Base-by-base conservation (phyloP, 1,284 basidiomycete genomes). In the Peniophora sp. region DNA sequence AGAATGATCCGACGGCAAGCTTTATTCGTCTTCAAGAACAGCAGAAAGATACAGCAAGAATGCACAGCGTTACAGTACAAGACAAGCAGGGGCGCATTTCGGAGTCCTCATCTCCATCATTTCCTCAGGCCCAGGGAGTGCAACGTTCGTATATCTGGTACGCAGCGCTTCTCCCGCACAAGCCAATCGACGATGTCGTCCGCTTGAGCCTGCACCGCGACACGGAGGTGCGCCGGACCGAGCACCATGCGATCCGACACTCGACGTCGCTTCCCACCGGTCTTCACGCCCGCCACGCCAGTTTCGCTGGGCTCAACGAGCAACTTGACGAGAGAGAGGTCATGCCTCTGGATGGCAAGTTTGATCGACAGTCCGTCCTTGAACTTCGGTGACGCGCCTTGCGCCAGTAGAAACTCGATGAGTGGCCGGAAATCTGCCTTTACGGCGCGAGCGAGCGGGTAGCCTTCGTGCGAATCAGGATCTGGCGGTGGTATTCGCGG, bases 371-470 rank as follows among this genome's bases (percentile, higher is more conserved):
- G 66, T 20, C 71, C 74, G 10, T 75, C 62, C 58, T 85, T 85
- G 55, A 68, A 67, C 11, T 62, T 60, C 0, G 92, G 90, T 3
- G 82, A 82, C 0, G 89, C 92, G 2, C 81, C 85, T n/a, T 81
- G 68, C 1, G 71, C 67, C 44, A 95, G 76, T 6, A 95, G 72
- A 55, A 87, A 85, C 37, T 66, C 69, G 2, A 92, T 71, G 3
- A 94, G 75, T 1, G 81, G 79, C 0, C 74, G 57, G 56, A 84
- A 84, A 12, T 72, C 70, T 0, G 76, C 79, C 44, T 83, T 72
- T 0, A 91, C 87, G 1, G 91, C 88, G 53, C 79, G 82, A 9
- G 81, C 81, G 27, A 95, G 76, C 0, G 86, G 82, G 58, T 92
- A 94, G 1, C 90, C 91, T 1, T 79, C 73, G 63, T 85, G 73